Percentiles rank a stretch among this genome's conserved stretches.
Evolutionary conservation across 768 basidiomycete genomes (phyloP).

Genomic region (Trametes elegans): DNA sequence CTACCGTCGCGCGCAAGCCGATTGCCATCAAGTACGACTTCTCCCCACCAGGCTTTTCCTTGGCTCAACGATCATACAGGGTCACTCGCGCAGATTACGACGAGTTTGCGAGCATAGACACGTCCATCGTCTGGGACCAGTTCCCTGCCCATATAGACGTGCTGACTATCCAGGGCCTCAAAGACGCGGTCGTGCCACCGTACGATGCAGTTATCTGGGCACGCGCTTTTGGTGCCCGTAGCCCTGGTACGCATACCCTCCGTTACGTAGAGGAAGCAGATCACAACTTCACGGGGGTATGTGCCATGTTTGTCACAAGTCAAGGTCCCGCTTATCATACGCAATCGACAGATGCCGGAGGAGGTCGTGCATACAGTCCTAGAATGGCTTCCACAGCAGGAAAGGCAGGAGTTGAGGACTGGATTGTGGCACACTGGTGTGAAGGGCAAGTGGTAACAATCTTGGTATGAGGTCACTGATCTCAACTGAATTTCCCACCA

Average conservation of each 20-base stretch:
- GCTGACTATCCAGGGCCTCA: slow-evolving; percentile 76
- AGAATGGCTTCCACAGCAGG: slow-evolving; percentile 59
- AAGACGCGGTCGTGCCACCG: slow-evolving; percentile 68
- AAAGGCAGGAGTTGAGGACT: slow-evolving; percentile 48
- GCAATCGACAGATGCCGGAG: slow-evolving; percentile 47
- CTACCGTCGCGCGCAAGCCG: slow-evolving; percentile 61
- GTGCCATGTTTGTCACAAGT: not conserved
- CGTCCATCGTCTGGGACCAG: slow-evolving; percentile 61
- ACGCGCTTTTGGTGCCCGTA: slow-evolving; percentile 51
- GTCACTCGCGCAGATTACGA: slow-evolving; percentile 47
- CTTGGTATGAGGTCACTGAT: no score
- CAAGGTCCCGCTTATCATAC: no score
- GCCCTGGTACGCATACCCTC: slow-evolving; percentile 68
- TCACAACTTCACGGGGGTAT: slow-evolving; percentile 53
- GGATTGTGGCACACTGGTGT: slow-evolving; percentile 64
- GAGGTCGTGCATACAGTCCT: slow-evolving; percentile 66
- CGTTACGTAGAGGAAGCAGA: slow-evolving; percentile 72
- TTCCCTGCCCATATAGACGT: slow-evolving; percentile 67
- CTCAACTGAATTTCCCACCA: not conserved
- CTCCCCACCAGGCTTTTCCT: not conserved
- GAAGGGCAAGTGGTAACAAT: slow-evolving; percentile 42
- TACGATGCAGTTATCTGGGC: slow-evolving; percentile 73
- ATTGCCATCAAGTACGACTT: slow-evolving; percentile 33
- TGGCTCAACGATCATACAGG: not conserved
- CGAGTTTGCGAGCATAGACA: slow-evolving; percentile 62